A percentile compares a stretch with the other conserved stretches of the same genome.
These are phyloP conservation scores for Fusarium miscanthi DNA, from an alignment of 2,329 filamentous ascomycete species.

Conservation along the genomic window DNA sequence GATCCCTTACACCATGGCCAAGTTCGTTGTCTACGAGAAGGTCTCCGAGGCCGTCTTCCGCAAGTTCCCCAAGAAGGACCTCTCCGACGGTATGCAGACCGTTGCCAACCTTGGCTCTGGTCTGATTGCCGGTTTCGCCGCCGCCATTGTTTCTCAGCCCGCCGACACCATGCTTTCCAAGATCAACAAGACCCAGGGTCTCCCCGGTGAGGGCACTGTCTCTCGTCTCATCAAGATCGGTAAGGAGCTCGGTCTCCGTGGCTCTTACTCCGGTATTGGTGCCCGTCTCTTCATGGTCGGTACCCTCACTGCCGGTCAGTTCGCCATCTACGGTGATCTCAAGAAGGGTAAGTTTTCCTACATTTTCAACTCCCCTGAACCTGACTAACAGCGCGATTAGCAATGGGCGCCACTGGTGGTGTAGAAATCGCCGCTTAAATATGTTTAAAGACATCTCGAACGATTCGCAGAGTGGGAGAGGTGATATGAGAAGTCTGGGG, in stretches of 20 bases:
- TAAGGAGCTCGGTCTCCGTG: conserved; percentile 83
- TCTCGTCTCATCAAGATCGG: conserved; percentile 87
- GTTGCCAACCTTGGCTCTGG: conserved; percentile 77
- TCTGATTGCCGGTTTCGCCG: conserved; percentile 76
- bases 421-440: conserved; percentile 69
- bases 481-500: conserved; percentile 22
- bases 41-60: conserved; percentile 79
- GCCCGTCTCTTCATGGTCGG: conserved; percentile 74
- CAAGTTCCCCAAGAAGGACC: conserved; percentile 74
- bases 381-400: conserved; percentile 64
- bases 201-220: conserved; percentile 85
- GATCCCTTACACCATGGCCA: conserved; percentile 94
- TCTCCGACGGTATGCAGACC: conserved; percentile 78
- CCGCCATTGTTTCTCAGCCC: conserved; percentile 87
- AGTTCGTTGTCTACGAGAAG: conserved; percentile 95
- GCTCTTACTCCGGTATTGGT: conserved; percentile 83
- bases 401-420: conserved; percentile 77
- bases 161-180: conserved; percentile 94
- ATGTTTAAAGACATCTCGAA: not conserved
- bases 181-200: conserved; percentile 95
- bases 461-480: conserved; percentile 17
- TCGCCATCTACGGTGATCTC: conserved; percentile 83
- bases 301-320: conserved; percentile 82
- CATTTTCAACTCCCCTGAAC: not conserved
- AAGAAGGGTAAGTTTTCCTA: conserved; percentile 18